These are phyloP conservation scores for Mrakia frigida DNA, from an alignment of 768 basidiomycete genomes.

Conservation along the genomic window DNA sequence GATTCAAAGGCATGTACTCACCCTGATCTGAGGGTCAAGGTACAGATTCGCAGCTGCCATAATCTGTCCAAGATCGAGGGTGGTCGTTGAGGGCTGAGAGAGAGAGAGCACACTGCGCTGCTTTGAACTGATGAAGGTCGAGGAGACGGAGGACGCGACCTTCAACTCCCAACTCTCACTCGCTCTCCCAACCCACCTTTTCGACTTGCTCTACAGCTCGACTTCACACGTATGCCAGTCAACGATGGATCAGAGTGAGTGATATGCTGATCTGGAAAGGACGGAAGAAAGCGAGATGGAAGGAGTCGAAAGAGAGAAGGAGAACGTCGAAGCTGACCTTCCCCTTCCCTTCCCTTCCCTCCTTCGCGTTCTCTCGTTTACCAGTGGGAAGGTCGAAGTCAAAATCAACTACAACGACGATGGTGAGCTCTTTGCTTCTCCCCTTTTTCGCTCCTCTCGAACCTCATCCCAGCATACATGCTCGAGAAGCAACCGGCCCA, in stretches of 20 bases:
- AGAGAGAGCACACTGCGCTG: background rate
- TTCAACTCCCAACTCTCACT: background rate
- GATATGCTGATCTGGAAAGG: background rate
- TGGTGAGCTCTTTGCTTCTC: background rate
- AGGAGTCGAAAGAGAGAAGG: background rate
- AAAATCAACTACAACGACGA: background rate
- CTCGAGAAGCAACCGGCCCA: too few species aligned
- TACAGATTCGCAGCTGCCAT: slow-evolving; percentile 48
- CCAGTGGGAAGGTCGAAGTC: background rate
- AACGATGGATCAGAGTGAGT: background rate
- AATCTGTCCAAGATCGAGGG: background rate
- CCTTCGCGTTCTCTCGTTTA: background rate
- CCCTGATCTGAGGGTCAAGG: slow-evolving; percentile 92
- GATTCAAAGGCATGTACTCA: slow-evolving; percentile 49
- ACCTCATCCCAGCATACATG: too few species aligned
- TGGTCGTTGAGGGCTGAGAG: background rate
- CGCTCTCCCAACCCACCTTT: background rate
- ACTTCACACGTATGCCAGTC: background rate
- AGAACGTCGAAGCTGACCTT: background rate
- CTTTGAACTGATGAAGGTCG: background rate
- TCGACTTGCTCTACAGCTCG: background rate
- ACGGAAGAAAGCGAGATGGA: background rate
- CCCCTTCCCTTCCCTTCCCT: background rate
- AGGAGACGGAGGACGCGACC: background rate
- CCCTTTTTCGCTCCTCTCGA: background rate